These are phyloP conservation scores for Mariannaea sp. DNA, from an alignment of 2,329 filamentous ascomycete genomes.

Conservation along the genomic window DNA sequence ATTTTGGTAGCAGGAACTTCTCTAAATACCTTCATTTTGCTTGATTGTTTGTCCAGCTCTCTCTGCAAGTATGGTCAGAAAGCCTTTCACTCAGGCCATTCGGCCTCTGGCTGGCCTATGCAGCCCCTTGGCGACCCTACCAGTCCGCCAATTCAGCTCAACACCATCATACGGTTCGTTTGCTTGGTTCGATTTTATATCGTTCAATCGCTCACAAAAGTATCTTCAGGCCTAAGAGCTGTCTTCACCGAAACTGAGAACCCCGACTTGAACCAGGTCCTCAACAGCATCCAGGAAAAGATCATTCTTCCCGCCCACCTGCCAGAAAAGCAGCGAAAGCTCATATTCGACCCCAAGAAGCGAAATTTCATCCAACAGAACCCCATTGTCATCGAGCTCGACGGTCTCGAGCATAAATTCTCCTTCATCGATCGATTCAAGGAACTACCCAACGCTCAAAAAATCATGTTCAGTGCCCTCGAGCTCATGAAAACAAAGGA, in stretches of 20 bases:
- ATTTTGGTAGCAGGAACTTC: constrained; percentile 9
- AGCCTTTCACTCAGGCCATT: constrained; percentile 34
- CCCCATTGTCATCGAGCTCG: constrained; percentile 63
- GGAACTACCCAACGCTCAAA: constrained; percentile 50
- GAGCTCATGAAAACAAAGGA: constrained; percentile 51
- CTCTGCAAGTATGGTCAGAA: constrained; percentile 24
- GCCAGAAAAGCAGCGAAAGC: constrained; percentile 55
- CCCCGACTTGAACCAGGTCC: constrained; percentile 56
- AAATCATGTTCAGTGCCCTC: constrained; percentile 46
- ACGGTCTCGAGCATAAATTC: constrained; percentile 60
- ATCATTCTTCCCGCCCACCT: constrained; percentile 68
- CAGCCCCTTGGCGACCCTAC: constrained; percentile 15
- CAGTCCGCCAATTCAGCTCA: constrained; percentile 38
- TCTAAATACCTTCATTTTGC: constrained; percentile 15
- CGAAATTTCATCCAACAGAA: constrained; percentile 56
- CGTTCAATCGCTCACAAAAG: constrained; percentile 18
- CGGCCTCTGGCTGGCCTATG: constrained; percentile 32
- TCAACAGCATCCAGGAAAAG: constrained; percentile 59
- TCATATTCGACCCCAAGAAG: constrained; percentile 55
- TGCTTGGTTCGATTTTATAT: background rate
- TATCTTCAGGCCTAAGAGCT: constrained; percentile 39
- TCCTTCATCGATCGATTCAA: constrained; percentile 49
- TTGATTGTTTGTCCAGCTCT: constrained; percentile 10
- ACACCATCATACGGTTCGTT: constrained; percentile 38
- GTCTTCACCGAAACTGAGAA: constrained; percentile 59